Evolutionary conservation across 2,329 filamentous ascomycete genomes (phyloP).

Genomic region (Arthrobotrys iridis): DNA sequence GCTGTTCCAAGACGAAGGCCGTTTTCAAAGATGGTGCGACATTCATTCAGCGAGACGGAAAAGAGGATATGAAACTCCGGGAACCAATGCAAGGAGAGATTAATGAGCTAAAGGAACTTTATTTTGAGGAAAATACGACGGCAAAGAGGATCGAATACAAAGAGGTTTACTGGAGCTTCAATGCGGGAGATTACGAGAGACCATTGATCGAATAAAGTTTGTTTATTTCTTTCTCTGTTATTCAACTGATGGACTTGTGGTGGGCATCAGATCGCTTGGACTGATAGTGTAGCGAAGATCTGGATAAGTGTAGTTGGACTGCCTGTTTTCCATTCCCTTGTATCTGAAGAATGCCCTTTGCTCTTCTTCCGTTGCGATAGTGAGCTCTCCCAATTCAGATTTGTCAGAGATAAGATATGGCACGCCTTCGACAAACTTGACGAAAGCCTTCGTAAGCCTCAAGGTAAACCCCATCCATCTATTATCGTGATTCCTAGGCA

Average conservation of each 20-base stretch:
- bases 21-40: conserved; percentile 4
- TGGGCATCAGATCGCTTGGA: conserved; percentile 15
- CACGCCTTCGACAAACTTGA: conserved; percentile 10
- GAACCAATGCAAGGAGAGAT: neutral
- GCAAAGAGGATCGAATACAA: conserved; percentile 21
- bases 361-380: conserved; percentile 15
- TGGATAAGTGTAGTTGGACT: conserved; percentile 2
- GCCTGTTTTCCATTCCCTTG: conserved; percentile 14
- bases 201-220: conserved; percentile 10
- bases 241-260: neutral
- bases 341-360: conserved; percentile 7
- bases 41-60: conserved; percentile 9
- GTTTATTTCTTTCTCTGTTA: neutral
- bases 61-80: conserved; percentile 10
- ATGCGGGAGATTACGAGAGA: conserved; percentile 26
- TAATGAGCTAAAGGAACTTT: conserved; percentile 4
- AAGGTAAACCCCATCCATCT: conserved; percentile 15
- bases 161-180: conserved; percentile 16
- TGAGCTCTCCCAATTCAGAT: conserved; percentile 15
- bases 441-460: conserved; percentile 8
- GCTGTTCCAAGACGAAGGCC: conserved; percentile 25
- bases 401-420: neutral
- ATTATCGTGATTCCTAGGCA: conserved; percentile 16
- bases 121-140: conserved; percentile 14
- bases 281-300: conserved; percentile 25